phyloP scores from a whole-genome alignment of 108 stramenopile genomes.

The Discostella pseudostelligera region DNA sequence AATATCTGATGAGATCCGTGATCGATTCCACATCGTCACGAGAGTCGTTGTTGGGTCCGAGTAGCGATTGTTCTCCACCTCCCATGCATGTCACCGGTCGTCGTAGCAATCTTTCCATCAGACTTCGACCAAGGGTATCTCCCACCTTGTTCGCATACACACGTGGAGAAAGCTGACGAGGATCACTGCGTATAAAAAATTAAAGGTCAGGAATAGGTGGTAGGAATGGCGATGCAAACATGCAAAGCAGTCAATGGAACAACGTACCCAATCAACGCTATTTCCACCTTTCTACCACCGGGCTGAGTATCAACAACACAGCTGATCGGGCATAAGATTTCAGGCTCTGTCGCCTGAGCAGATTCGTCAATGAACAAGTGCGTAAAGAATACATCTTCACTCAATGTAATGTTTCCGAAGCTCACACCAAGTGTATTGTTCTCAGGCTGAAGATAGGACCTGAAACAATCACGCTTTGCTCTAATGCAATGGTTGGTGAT shows the following conservation, averaged over 20 bases:
- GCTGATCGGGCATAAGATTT: constrained; percentile 60
- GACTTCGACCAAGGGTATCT: constrained; percentile 48
- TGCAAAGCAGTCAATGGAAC: background rate
- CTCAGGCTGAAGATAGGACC: constrained; percentile 10
- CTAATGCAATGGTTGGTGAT: constrained; percentile 63
- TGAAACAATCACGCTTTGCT: constrained; percentile 45
- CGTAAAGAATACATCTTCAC: constrained; percentile 54
- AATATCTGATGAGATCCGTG: constrained; percentile 56
- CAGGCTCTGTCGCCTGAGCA: constrained; percentile 80
- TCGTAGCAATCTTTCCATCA: constrained; percentile 66
- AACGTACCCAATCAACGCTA: constrained; percentile 53
- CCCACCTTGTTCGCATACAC: constrained; percentile 40
- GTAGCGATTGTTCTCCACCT: constrained; percentile 55
- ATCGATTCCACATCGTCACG: constrained; percentile 24
- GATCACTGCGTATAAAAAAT: constrained; percentile 20
- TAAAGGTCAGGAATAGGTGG: too few species aligned
- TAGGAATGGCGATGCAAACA: background rate
- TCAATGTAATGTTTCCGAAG: constrained; percentile 22
- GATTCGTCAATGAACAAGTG: constrained; percentile 81
- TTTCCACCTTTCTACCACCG: constrained; percentile 55
- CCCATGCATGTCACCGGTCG: constrained; percentile 55
- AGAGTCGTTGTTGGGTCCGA: constrained; percentile 43
- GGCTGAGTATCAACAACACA: constrained; percentile 65
- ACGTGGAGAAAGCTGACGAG: constrained; percentile 40
- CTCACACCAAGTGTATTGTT: constrained; percentile 21